Percentiles rank a stretch among this genome's conserved stretches.
phyloP scores from a whole-genome alignment of 306 rosid genomes.

The Vigna hirtella region DNA sequence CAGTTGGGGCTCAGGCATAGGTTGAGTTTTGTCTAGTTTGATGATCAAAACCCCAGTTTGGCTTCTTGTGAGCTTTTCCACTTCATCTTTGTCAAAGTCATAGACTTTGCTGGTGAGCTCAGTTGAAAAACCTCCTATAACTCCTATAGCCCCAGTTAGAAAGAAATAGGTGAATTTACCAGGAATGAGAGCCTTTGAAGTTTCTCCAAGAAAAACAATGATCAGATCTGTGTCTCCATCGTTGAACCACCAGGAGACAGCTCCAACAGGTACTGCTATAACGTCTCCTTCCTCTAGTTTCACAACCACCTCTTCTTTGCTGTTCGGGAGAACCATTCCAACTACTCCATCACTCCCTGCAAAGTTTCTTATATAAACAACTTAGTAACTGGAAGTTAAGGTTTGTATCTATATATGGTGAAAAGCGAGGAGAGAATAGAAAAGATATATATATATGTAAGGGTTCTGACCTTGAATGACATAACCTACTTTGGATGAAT shows the following conservation, averaged over 20 bases:
- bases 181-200: constrained; percentile 49
- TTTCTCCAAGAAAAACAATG: constrained; percentile 59
- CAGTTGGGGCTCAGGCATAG: constrained; percentile 52
- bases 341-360: constrained; percentile 60
- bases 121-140: constrained; percentile 54
- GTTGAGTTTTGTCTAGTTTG: constrained; percentile 40
- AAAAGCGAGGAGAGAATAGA: too few relatives aligned
- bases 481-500: constrained; percentile 59
- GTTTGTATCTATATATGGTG: too few relatives aligned
- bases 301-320: constrained; percentile 53
- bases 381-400: too few relatives aligned
- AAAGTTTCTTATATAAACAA: background rate
- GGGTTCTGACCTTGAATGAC: constrained; percentile 57
- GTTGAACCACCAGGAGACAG: constrained; percentile 83
- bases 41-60: constrained; percentile 54
- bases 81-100: constrained; percentile 43
- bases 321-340: constrained; percentile 50
- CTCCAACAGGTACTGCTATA: constrained; percentile 59
- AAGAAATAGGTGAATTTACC: constrained; percentile 64
- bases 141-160: constrained; percentile 51
- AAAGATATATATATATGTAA: background rate
- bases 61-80: constrained; percentile 49
- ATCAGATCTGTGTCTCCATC: constrained; percentile 55
- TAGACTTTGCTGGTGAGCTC: constrained; percentile 50
- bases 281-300: constrained; percentile 63